These are phyloP conservation scores for Cryphonectria radicalis DNA, from an alignment of 2,329 filamentous ascomycete genomes.

Conservation along the genomic window DNA sequence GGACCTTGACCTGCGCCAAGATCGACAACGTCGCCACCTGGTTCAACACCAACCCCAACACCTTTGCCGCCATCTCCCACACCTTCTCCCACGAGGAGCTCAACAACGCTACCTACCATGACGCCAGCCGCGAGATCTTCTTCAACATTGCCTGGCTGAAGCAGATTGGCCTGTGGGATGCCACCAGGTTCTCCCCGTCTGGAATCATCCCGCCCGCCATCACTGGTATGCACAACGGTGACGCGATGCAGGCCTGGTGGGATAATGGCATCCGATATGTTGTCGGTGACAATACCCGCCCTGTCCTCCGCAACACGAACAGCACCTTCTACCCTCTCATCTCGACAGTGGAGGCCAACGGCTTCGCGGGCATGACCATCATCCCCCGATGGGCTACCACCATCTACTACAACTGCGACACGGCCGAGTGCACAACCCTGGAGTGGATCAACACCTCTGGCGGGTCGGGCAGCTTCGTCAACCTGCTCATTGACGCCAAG, in stretches of 20 bases:
- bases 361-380: constrained; percentile 59
- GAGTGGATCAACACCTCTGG: constrained; percentile 65
- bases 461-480: constrained; percentile 56
- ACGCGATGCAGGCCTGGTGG: constrained; percentile 62
- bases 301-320: constrained; percentile 54
- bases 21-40: constrained; percentile 57
- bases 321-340: constrained; percentile 61
- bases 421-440: constrained; percentile 56
- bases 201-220: constrained; percentile 67
- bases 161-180: constrained; percentile 53
- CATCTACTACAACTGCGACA: constrained; percentile 69
- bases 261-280: constrained; percentile 63
- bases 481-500: constrained; percentile 55
- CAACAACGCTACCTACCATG: constrained; percentile 63
- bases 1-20: constrained; percentile 53
- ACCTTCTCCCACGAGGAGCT: constrained; percentile 64
- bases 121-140: constrained; percentile 59
- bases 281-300: constrained; percentile 67
- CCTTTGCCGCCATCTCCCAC: constrained; percentile 63
- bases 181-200: constrained; percentile 52
- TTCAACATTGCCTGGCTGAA: constrained; percentile 65
- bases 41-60: constrained; percentile 59
- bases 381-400: constrained; percentile 64
- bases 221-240: constrained; percentile 67
- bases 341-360: constrained; percentile 53